phyloP scores from a whole-genome alignment of 306 rosid species.

The Fragaria nilgerrensis region DNA sequence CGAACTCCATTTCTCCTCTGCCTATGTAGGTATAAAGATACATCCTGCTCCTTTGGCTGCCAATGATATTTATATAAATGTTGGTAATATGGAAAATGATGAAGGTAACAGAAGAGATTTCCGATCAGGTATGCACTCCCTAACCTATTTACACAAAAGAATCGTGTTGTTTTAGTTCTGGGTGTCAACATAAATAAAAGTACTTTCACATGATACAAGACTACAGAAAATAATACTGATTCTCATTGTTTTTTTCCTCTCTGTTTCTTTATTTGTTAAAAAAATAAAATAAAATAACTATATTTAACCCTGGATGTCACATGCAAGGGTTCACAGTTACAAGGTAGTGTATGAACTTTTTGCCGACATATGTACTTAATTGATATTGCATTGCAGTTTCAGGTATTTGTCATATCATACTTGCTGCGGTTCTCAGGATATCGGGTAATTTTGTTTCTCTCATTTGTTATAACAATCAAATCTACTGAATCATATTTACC shows the following conservation, averaged over 20 bases:
- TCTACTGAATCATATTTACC: neutral
- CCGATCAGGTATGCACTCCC: neutral
- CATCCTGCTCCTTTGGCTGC: neutral
- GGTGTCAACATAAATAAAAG: neutral
- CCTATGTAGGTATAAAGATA: neutral
- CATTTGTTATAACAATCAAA: neutral
- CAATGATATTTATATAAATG: neutral
- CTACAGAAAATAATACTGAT: neutral
- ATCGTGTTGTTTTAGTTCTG: neutral
- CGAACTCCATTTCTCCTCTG: neutral
- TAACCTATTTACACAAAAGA: neutral
- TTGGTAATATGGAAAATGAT: neutral
- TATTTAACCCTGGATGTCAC: neutral
- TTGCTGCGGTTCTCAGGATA: neutral
- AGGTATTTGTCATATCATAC: neutral
- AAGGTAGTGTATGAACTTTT: too few species aligned
- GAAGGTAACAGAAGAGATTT: neutral
- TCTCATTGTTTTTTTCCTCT: neutral
- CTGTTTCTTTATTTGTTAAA: too few species aligned
- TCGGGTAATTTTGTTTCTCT: neutral
- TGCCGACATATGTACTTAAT: neutral
- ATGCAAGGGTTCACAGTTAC: neutral
- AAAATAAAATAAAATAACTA: too few species aligned
- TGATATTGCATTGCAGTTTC: neutral
- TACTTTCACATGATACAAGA: neutral